Evolutionary conservation across 148 eudicot species (phyloP).

Genomic region (Camellia sinensis): DNA sequence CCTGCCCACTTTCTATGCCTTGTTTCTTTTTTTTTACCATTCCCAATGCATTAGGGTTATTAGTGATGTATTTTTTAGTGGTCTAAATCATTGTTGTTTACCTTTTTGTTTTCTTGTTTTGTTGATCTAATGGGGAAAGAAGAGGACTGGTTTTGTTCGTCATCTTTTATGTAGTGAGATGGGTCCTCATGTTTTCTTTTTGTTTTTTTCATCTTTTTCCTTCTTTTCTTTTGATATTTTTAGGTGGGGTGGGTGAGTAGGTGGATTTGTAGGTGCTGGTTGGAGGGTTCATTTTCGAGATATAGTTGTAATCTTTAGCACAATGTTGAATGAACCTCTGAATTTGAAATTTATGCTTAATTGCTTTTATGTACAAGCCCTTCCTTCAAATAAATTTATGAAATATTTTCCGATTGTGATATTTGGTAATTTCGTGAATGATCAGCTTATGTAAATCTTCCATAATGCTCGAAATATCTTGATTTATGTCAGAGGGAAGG

Average conservation of each 20-base stretch:
- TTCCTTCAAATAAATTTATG: not conserved
- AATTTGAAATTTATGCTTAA: not conserved
- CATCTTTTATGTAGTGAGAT: not conserved
- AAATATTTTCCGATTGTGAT: not conserved
- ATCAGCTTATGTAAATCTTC: not conserved
- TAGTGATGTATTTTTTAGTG: too few relatives aligned
- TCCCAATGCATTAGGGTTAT: too few relatives aligned
- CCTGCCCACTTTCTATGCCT: too few relatives aligned
- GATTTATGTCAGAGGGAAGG: not conserved
- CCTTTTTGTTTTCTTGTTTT: not conserved
- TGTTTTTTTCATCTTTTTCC: not conserved
- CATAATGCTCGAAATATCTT: not conserved
- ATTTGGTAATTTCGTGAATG: not conserved
- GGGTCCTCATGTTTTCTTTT: not conserved
- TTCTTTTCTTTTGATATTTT: not conserved
- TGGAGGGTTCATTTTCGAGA: conserved; percentile 2
- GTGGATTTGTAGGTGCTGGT: not conserved
- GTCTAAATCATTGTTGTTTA: too few relatives aligned
- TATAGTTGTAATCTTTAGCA: not conserved
- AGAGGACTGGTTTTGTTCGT: not conserved
- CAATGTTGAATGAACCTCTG: not conserved
- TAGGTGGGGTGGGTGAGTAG: too few relatives aligned
- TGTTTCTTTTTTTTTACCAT: too few relatives aligned
- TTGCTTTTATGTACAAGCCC: not conserved
- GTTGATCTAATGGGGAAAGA: not conserved